A percentile compares a stretch with the other conserved stretches of the same genome.
These are phyloP conservation scores for Pyrus pyrifolia DNA, from an alignment of 306 rosid genomes.

Conservation along the genomic window DNA sequence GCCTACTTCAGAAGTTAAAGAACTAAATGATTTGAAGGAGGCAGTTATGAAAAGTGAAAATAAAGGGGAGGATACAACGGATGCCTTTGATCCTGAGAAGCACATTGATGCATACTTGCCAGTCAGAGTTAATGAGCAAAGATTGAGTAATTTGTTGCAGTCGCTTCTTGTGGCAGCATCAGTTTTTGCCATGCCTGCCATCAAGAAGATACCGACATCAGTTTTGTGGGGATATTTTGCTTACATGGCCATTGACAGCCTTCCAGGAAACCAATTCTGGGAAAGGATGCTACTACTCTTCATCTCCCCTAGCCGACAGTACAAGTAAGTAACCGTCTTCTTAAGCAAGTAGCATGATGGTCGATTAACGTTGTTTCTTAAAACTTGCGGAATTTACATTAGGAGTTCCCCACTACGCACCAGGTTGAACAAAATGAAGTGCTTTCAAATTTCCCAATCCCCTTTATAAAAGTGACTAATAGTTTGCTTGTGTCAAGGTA, in stretches of 20 bases:
- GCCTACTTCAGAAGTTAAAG: constrained; percentile 48
- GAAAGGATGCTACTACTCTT: constrained; percentile 65
- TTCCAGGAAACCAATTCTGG: constrained; percentile 89
- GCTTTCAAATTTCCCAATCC: background rate
- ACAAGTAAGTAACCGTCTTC: constrained; percentile 48
- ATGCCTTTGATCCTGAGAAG: constrained; percentile 61
- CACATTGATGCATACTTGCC: constrained; percentile 72
- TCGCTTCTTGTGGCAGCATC: constrained; percentile 72
- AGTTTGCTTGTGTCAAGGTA: background rate
- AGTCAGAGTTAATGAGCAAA: constrained; percentile 81
- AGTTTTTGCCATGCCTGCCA: constrained; percentile 60
- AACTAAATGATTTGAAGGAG: constrained; percentile 65
- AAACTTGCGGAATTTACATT: background rate
- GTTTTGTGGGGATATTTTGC: constrained; percentile 93
- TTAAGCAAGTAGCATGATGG: background rate
- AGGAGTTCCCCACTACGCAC: background rate
- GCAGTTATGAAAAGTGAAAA: constrained; percentile 52
- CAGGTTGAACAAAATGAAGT: background rate
- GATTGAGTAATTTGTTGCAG: constrained; percentile 82
- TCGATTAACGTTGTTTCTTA: background rate
- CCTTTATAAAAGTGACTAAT: background rate
- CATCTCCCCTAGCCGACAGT: constrained; percentile 54
- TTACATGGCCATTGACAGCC: constrained; percentile 92
- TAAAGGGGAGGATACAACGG: constrained; percentile 22
- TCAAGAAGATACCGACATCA: constrained; percentile 74